Conservation (phyloP, 176 grass and related monocot genomes). For the Carex cristatella region DNA sequence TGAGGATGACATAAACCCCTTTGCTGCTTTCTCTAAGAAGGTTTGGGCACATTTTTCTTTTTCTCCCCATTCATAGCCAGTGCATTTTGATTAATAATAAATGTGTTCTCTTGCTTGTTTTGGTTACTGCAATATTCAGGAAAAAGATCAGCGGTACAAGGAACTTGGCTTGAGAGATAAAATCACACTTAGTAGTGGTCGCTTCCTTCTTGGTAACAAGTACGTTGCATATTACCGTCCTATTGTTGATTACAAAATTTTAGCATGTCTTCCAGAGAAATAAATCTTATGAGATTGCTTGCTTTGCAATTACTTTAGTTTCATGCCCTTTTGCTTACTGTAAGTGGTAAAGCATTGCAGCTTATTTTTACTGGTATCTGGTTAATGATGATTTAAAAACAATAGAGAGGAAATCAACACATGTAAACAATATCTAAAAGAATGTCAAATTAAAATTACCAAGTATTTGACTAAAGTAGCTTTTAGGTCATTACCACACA, state of each 20-base stretch:
- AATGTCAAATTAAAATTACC: background rate
- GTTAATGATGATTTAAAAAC: background rate
- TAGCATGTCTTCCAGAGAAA: background rate
- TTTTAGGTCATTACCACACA: background rate
- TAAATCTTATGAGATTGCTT: background rate
- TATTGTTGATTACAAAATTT: background rate
- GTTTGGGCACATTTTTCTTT: conserved; percentile 25
- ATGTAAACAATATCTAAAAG: background rate
- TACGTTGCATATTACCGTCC: conserved; percentile 36
- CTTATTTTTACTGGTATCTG: background rate
- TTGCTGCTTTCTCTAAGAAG: conserved; percentile 99
- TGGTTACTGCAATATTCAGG: conserved; percentile 40
- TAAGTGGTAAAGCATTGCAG: background rate
- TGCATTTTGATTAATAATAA: background rate
- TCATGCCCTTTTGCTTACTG: background rate
- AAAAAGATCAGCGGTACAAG: conserved; percentile 99
- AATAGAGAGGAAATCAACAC: background rate
- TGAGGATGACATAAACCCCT: conserved; percentile 99
- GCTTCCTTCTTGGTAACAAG: conserved; percentile 99
- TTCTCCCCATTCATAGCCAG: background rate
- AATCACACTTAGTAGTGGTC: conserved; percentile 97
- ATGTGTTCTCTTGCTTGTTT: conserved; percentile 21
- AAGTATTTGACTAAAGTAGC: background rate
- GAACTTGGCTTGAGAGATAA: conserved; percentile 98
- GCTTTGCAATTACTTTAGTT: background rate